A percentile compares a stretch with the other conserved stretches of the same genome.
Evolutionary conservation across 2,329 filamentous ascomycete genomes (phyloP).

Genomic region (Colletotrichum melonis): DNA sequence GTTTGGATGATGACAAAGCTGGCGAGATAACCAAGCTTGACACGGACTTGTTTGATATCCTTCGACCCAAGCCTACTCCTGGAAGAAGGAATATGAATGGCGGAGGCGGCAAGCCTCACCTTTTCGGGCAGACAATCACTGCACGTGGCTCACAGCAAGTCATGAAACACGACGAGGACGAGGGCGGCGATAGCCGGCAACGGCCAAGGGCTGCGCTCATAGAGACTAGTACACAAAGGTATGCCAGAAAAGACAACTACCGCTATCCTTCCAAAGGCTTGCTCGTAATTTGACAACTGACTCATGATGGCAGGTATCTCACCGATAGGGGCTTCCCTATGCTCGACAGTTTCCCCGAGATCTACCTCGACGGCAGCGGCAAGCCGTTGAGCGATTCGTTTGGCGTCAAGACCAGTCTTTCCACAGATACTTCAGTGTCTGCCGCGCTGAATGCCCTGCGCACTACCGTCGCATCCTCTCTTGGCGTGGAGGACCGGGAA

Average conservation of each 20-base stretch:
- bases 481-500: constrained; percentile 85
- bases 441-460: constrained; percentile 75
- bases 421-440: constrained; percentile 80
- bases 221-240: constrained; percentile 28
- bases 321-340: constrained; percentile 75
- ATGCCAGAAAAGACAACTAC: neutral
- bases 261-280: too few species aligned
- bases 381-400: constrained; percentile 52
- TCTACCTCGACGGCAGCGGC: constrained; percentile 66
- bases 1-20: constrained; percentile 42
- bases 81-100: constrained; percentile 11
- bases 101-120: constrained; percentile 40
- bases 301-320: constrained; percentile 55
- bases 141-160: constrained; percentile 38
- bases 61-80: constrained; percentile 28
- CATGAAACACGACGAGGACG: neutral
- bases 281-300: neutral
- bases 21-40: constrained; percentile 44
- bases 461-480: constrained; percentile 69
- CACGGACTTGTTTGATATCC: constrained; percentile 44
- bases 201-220: constrained; percentile 10
- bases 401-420: constrained; percentile 70
- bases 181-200: constrained; percentile 32
- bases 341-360: constrained; percentile 84
- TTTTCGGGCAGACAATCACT: constrained; percentile 57